A percentile compares a stretch with the other conserved stretches of the same genome.
phyloP scores from a whole-genome alignment of 2,329 filamentous ascomycete species.

The Rosellinia necatrix region DNA sequence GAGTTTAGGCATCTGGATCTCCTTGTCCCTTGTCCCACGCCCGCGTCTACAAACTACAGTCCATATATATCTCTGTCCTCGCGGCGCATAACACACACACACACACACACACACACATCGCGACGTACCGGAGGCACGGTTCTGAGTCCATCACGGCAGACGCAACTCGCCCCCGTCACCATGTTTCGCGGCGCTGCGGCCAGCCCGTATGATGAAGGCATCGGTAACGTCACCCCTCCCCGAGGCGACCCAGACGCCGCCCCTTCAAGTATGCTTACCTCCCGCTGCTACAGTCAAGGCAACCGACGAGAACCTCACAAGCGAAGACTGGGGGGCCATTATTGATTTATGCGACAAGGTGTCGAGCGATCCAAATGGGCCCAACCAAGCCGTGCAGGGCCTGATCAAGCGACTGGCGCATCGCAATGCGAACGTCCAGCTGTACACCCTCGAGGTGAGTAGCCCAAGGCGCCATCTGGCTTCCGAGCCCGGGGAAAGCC shows the following conservation, averaged over 20 bases:
- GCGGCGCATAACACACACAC: neutral
- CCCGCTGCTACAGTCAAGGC: slow-evolving; percentile 61
- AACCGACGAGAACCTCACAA: slow-evolving; percentile 96
- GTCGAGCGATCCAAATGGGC: slow-evolving; percentile 57
- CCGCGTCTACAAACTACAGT: neutral
- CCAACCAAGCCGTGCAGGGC: slow-evolving; percentile 85
- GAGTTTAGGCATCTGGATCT: neutral
- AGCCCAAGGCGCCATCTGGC: neutral
- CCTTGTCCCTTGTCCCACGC: neutral
- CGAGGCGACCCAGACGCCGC: neutral
- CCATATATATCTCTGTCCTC: neutral
- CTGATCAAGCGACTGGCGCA: slow-evolving; percentile 92
- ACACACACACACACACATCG: too few species aligned
- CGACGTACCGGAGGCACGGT: neutral
- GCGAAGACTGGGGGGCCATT: slow-evolving; percentile 71
- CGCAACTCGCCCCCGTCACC: slow-evolving; percentile 27
- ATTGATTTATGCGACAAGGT: slow-evolving; percentile 68
- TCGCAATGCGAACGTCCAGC: slow-evolving; percentile 92
- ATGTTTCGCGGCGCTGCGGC: slow-evolving; percentile 64
- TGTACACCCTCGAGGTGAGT: slow-evolving; percentile 84
- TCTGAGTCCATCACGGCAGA: neutral
- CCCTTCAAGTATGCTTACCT: slow-evolving; percentile 22
- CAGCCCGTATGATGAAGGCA: slow-evolving; percentile 62
- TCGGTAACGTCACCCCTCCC: slow-evolving; percentile 50
- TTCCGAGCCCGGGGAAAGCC: neutral